These are phyloP conservation scores for Aspergillus campestris DNA, from an alignment of 495 filamentous ascomycete genomes.

Conservation along the genomic window DNA sequence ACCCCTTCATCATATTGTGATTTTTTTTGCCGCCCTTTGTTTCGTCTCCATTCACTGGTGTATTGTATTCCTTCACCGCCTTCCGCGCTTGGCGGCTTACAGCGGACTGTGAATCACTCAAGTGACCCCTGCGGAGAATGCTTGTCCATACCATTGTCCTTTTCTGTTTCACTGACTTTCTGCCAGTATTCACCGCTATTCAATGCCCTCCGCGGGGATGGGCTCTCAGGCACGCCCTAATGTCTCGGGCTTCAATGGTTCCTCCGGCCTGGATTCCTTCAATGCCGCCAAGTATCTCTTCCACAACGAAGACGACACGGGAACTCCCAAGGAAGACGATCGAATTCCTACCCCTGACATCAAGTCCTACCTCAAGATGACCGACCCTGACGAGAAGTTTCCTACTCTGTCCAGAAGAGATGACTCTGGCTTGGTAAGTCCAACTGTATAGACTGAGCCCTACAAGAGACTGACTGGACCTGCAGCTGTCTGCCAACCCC, in stretches of 20 bases:
- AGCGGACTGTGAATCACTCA: background rate
- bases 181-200: constrained; percentile 70
- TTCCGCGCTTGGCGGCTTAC: constrained; percentile 5
- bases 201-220: constrained; percentile 68
- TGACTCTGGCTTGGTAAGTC: constrained; percentile 60
- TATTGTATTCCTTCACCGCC: constrained; percentile 7
- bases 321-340: constrained; percentile 39
- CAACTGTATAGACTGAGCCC: no score
- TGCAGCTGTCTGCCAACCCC: constrained; percentile 69
- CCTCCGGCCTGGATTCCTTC: constrained; percentile 52
- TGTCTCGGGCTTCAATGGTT: constrained; percentile 33
- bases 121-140: background rate
- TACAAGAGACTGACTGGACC: no score
- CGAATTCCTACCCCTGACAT: constrained; percentile 51
- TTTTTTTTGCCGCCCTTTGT: background rate
- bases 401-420: constrained; percentile 69
- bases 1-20: background rate
- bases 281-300: constrained; percentile 80
- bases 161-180: constrained; percentile 2
- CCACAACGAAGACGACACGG: constrained; percentile 64
- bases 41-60: constrained; percentile 7
- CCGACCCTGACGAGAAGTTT: constrained; percentile 72
- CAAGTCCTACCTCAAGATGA: constrained; percentile 64
- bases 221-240: constrained; percentile 50
- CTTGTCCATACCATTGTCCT: constrained; percentile 3